Evolutionary conservation across 805 yeast genomes (phyloP).

Genomic region (Torulaspora franciscae): DNA sequence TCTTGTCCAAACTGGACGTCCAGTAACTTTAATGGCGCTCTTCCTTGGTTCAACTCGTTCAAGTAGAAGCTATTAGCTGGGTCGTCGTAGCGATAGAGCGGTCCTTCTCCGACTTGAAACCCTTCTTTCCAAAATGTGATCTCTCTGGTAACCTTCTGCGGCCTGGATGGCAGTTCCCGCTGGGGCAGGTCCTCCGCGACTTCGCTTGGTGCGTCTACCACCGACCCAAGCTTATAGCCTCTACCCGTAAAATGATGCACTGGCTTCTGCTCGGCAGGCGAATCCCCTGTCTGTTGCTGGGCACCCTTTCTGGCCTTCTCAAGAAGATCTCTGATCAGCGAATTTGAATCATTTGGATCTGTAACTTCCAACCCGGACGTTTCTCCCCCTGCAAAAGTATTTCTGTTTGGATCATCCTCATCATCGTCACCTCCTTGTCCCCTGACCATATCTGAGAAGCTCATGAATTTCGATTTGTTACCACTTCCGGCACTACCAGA

Average conservation of each 20-base stretch:
- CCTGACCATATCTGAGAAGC: constrained; percentile 38
- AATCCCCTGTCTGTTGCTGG: constrained; percentile 38
- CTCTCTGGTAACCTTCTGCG: constrained; percentile 62
- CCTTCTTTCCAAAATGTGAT: constrained; percentile 97
- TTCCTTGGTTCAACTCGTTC: constrained; percentile 76
- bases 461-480: constrained; percentile 34
- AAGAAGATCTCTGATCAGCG: constrained; percentile 50
- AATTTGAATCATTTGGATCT: constrained; percentile 52
- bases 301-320: constrained; percentile 67
- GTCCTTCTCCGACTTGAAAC: constrained; percentile 90
- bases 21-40: constrained; percentile 81
- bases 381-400: constrained; percentile 62
- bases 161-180: constrained; percentile 24
- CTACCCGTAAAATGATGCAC: constrained; percentile 38
- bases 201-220: constrained; percentile 32
- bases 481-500: constrained; percentile 5
- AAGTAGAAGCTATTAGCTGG: constrained; percentile 78
- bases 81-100: constrained; percentile 81
- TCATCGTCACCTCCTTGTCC: constrained; percentile 39
- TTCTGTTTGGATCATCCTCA: constrained; percentile 53
- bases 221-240: constrained; percentile 42
- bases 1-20: constrained; percentile 87
- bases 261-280: constrained; percentile 25
- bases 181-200: constrained; percentile 37
- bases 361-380: constrained; percentile 77